A percentile compares a stretch with the other conserved stretches of the same genome.
Conservation (phyloP, 2,329 filamentous ascomycete genomes). For the Fusarium domesticum region DNA sequence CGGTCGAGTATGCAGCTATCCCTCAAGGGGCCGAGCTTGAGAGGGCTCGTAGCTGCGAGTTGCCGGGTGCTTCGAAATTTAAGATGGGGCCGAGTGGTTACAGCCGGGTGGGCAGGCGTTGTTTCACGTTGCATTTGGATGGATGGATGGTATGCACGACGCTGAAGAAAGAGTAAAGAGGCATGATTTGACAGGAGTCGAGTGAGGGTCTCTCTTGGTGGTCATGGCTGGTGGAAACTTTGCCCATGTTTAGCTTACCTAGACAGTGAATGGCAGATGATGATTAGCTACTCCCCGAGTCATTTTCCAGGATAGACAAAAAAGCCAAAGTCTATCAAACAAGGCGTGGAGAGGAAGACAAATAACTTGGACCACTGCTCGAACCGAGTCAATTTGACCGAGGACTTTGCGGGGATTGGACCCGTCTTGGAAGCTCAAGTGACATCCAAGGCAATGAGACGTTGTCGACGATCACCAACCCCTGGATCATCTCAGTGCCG, state of each 20-base stretch:
- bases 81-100: slow-evolving; percentile 18
- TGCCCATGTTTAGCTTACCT: too few relatives aligned
- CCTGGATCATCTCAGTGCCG: background rate
- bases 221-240: background rate
- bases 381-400: background rate
- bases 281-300: too few relatives aligned
- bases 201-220: background rate
- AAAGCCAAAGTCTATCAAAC: background rate
- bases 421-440: too few relatives aligned
- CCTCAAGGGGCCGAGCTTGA: slow-evolving; percentile 10
- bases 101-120: slow-evolving; percentile 18
- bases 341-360: background rate
- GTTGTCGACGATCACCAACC: background rate
- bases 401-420: background rate
- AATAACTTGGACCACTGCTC: background rate
- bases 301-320: background rate
- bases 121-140: slow-evolving; percentile 18
- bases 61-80: slow-evolving; percentile 26
- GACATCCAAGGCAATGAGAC: background rate
- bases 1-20: slow-evolving; percentile 13
- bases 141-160: slow-evolving; percentile 8
- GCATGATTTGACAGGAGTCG: slow-evolving; percentile 3
- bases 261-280: too few relatives aligned
- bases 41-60: slow-evolving; percentile 16
- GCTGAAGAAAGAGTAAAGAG: slow-evolving; percentile 16